Base-by-base conservation (phyloP, 2,329 filamentous ascomycete genomes). In the Rosellinia necatrix region DNA sequence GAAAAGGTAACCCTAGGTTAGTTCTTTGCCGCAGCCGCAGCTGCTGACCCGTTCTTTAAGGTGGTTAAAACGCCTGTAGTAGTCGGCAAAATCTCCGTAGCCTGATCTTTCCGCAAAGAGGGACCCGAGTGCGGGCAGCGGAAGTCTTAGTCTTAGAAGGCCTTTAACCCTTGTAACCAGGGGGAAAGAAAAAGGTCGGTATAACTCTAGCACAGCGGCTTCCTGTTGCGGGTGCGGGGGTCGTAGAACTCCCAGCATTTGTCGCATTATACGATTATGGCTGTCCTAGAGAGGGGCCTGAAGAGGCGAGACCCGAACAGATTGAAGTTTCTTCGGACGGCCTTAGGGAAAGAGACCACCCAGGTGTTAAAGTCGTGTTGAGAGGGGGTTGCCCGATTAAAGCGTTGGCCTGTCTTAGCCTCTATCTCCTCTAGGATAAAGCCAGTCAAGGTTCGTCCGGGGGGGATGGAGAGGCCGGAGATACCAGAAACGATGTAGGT, bases 171-270 rank as follows among this genome's bases (percentile, higher is more conserved):
- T n/a, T n/a, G n/a, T n/a, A n/a, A n/a, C n/a, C n/a, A n/a, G n/a
- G n/a, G n/a, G n/a, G n/a, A n/a, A n/a, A n/a, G n/a, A n/a, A n/a
- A n/a, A n/a, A n/a, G n/a, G n/a, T n/a, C n/a, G n/a, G n/a, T n/a
- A n/a, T n/a, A n/a, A n/a, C n/a, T n/a, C n/a, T n/a, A n/a, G n/a
- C n/a, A n/a, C n/a, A n/a, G n/a, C n/a, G n/a, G 15, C 13, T 44
- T 44, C 4, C 22, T 27, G 8, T 15, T 44, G 25, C 25, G 32
- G 3, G 25, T 12, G 4, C 42, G 24, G 3, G 42, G 5, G 25
- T 44, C 42, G 25, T 44, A 15, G 25, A 44, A 44, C 4, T 44
- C 42, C 42, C 40, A 44, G 25, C 42, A 44, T 2, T 32, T 44
- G n/a, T 30, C 13, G 25, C 42, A 44, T 17, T 44, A 27, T 3